Conservation (phyloP, 2,329 filamentous ascomycete species). For the Chaetomium strumarium region DNA sequence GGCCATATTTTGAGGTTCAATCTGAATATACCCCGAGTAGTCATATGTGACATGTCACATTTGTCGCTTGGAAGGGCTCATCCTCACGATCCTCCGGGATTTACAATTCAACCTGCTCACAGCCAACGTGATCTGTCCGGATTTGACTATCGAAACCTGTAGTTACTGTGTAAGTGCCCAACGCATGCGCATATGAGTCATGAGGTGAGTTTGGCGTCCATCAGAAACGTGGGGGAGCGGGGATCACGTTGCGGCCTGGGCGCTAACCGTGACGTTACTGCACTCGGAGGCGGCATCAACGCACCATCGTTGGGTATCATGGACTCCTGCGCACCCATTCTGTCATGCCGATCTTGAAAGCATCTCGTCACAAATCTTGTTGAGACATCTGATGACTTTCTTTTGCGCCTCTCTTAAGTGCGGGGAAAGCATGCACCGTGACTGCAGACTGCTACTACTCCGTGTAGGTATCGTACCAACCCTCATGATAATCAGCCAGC, state of each 20-base stretch:
- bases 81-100: not conserved
- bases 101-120: slow-evolving; percentile 4
- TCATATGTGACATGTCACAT: no score
- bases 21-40: no score
- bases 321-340: not conserved
- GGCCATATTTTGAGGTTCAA: no score
- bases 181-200: slow-evolving; percentile 11
- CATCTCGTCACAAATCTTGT: slow-evolving; percentile 7
- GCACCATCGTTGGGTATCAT: slow-evolving; percentile 3
- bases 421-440: slow-evolving; percentile 10
- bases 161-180: not conserved
- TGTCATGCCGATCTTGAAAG: not conserved
- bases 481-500: no score
- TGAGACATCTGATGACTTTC: slow-evolving; percentile 9
- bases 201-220: not conserved
- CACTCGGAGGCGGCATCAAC: slow-evolving; percentile 2
- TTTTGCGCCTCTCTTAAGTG: slow-evolving; percentile 1
- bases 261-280: not conserved
- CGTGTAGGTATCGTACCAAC: no score
- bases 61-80: not conserved
- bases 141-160: not conserved
- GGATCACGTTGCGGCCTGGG: slow-evolving; percentile 4
- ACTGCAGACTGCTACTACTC: no score
- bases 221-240: slow-evolving; percentile 5
- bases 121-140: slow-evolving; percentile 6